Base-by-base conservation (phyloP, 352 stramenopile species). In the Globisporangium apiculatum region DNA sequence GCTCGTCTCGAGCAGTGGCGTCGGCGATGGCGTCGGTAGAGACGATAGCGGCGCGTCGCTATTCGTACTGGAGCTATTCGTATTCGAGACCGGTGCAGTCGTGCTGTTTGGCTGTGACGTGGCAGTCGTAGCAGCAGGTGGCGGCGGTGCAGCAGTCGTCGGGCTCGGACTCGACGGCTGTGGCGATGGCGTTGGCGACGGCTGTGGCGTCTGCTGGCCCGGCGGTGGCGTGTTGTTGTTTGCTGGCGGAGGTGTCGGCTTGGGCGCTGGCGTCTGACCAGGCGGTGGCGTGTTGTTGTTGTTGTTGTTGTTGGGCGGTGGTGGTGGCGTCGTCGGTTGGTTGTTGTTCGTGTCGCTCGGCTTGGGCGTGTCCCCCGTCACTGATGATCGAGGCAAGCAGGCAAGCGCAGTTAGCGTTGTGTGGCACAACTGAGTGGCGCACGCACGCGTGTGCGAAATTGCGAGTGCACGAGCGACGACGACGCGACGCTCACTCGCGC, bases 341-440 rank as follows among this genome's bases (percentile, higher is more conserved):
- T 75, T 72, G 55, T 75, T 72, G 65, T 70, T 70, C 7, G 65
- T 71, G 58, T 70, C 65, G 53, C 59, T 72, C 37, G 68, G 68
- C 48, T 52, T 57, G 4, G 60, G 41, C 2, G 58, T 58, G 24
- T 61, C 51, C 36, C 41, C 50, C 18, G 55, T 60, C 35, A 60
- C 54, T 60, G 42, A 11, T 41, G 31, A 58, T 31, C 24, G 24
- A 31, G 24, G 24, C 37, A 12, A 17, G 12, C 1, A 46, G 14
- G 36, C 50, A 43, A n/a, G 40, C 5, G 36, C 14, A 15, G 42
- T 47, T 47, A 15, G 42, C 38, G 10, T 15, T 47, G 41, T 24
- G 45, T n/a, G 15, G 15, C 5, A 7, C 4, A n/a, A 7, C 15
- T 48, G 43, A 7, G 5, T 4, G 10, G 43, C 43, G 11, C 12